Evolutionary conservation across 2,329 filamentous ascomycete genomes (phyloP), one percentile per base, ranked within the genome.

Genomic region (Cylindrodendrum hubeiense): DNA sequence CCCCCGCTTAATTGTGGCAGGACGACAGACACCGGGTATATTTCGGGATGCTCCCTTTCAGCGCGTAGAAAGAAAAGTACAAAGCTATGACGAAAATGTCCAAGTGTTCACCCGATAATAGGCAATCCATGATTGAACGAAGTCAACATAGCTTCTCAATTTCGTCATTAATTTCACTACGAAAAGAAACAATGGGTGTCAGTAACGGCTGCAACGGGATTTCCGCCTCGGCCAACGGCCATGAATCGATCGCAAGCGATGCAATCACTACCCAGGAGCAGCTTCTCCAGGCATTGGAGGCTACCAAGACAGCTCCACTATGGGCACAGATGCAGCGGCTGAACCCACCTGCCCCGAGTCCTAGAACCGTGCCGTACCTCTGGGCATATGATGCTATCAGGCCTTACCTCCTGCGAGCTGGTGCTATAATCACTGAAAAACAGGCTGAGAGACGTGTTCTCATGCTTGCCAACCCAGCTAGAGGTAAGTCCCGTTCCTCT

Each of bases 271-370:
- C 51, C 15, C 46, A 56, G 3, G 58, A 66, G 19, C 47, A 66
- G 10, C 30, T 62, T n/a, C 56, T 68, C 0, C 8, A 21, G 0
- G 68, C 68, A 1, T 52, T 71, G 0, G 21, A 13, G 9, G 26
- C 9, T 4, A 52, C 52, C 3, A 37, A 71, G 15, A 68, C 69
- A 3, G 62, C 67, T 17, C 85, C 84, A 0, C 74, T 87, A 1
- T 86, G 84, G 85, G 76, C 77, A 1, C 80, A 84, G 58, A 86
- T 86, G 83, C 71, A 71, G 22, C 72, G 72, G 6, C 76, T 85
- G 46, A 84, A 84, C 44, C 83, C 85, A 5, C 80, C 82, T 0
- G 71, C 74, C 0, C 85, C 84, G 0, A 82, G 83, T 30, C 85
- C 84, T 0, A 77, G 68, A 5, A 74, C 76, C 0, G 59, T 79